A percentile compares a stretch with the other conserved stretches of the same genome.
Conservation (phyloP, 768 basidiomycete genomes). For the Trametes cingulata region DNA sequence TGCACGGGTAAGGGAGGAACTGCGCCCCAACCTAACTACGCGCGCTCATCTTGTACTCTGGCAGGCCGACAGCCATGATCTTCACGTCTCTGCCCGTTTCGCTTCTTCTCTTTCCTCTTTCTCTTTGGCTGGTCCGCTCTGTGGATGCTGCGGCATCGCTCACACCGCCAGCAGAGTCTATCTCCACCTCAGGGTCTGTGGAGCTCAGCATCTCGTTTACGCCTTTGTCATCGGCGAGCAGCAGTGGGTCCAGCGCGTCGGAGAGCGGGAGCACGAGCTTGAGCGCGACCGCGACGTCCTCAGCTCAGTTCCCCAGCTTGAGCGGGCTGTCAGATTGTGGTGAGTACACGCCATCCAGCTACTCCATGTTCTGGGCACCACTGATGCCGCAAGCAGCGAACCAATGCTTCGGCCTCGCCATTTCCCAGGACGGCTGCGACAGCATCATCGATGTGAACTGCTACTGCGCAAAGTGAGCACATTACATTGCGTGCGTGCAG, state of each 20-base stretch:
- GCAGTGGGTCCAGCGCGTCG: background rate
- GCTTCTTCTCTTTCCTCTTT: background rate
- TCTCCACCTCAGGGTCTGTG: background rate
- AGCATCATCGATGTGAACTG: slow-evolving; percentile 51
- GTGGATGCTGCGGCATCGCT: slow-evolving; percentile 6
- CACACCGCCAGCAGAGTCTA: background rate
- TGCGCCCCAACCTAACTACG: too few relatives aligned
- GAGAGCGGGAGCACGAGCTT: slow-evolving; percentile 1
- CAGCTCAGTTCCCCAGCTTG: slow-evolving; percentile 24
- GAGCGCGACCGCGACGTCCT: slow-evolving; percentile 18
- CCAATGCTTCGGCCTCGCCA: slow-evolving; percentile 43
- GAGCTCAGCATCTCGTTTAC: background rate
- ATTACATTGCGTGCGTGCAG: background rate
- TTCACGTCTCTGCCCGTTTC: background rate
- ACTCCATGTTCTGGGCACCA: background rate
- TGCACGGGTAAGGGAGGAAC: too few relatives aligned
- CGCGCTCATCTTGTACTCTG: too few relatives aligned
- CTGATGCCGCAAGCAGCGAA: slow-evolving; percentile 36
- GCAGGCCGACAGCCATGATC: background rate
- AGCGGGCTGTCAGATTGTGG: slow-evolving; percentile 25
- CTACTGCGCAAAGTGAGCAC: slow-evolving; percentile 41
- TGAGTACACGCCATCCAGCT: background rate
- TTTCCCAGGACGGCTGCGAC: slow-evolving; percentile 42
- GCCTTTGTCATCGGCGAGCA: background rate
- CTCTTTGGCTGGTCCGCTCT: background rate